These are phyloP conservation scores for Fusarium praegraminearum DNA, from an alignment of 2,329 filamentous ascomycete species.

Conservation along the genomic window DNA sequence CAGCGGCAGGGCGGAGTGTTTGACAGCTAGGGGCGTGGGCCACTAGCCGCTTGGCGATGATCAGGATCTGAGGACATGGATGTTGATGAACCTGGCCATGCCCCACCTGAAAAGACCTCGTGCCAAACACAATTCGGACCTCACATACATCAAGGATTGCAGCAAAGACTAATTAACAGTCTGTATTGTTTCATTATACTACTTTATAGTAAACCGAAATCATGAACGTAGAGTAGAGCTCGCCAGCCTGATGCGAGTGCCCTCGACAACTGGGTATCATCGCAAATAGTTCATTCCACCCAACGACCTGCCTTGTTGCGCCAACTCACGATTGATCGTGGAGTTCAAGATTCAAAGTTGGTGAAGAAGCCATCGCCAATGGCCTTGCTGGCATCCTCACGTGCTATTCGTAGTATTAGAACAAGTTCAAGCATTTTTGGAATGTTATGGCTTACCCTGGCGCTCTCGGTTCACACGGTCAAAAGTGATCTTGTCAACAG, in stretches of 20 bases:
- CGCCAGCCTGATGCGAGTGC: background rate
- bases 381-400: background rate
- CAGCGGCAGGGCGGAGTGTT: background rate
- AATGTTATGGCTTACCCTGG: background rate
- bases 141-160: too few relatives aligned
- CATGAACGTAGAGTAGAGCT: background rate
- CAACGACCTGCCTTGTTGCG: background rate
- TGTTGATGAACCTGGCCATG: too few relatives aligned
- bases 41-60: too few relatives aligned
- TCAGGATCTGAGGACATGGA: too few relatives aligned
- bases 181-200: background rate
- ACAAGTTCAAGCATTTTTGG: too few relatives aligned
- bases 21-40: too few relatives aligned
- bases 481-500: slow-evolving; percentile 1
- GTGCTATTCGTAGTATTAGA: background rate
- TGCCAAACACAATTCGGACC: slow-evolving; percentile 22
- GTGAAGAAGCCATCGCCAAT: background rate
- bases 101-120: background rate
- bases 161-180: background rate
- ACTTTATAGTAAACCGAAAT: background rate
- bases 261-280: slow-evolving; percentile 6
- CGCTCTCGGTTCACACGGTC: background rate
- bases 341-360: background rate
- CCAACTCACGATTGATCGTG: background rate
- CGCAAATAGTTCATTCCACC: background rate